Conservation (phyloP, 768 basidiomycete species). For the Pholiota conissans region DNA sequence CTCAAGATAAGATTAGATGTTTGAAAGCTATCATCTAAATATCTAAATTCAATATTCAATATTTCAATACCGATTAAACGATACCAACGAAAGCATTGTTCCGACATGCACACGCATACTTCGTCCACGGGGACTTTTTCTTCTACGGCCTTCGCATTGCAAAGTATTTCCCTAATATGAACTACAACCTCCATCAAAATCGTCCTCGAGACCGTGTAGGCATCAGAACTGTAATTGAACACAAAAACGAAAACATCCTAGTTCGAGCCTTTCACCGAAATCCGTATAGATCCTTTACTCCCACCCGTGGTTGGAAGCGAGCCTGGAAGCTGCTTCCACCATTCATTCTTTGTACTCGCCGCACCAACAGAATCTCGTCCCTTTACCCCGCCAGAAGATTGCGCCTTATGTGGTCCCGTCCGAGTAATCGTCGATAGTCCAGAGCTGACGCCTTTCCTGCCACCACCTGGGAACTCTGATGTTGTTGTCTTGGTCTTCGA, state of each 20-base stretch:
- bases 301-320: background rate
- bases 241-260: background rate
- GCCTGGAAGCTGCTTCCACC: slow-evolving; percentile 47
- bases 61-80: no score
- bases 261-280: background rate
- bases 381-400: background rate
- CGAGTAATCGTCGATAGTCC: slow-evolving; percentile 54
- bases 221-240: no score
- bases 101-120: no score
- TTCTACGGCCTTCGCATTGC: no score
- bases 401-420: slow-evolving; percentile 19
- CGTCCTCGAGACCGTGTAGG: no score
- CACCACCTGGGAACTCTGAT: slow-evolving; percentile 45
- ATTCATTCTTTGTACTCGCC: slow-evolving; percentile 27
- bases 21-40: background rate
- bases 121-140: no score
- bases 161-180: no score
- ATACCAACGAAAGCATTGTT: no score
- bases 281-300: slow-evolving; percentile 2
- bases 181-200: no score
- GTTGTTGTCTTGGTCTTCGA: slow-evolving; percentile 1
- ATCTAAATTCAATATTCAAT: no score
- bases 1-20: background rate
- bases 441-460: slow-evolving; percentile 64
- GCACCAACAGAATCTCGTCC: slow-evolving; percentile 3